Evolutionary conservation across 75 land plant genomes (phyloP).

Genomic region (Gnetum montanum): DNA sequence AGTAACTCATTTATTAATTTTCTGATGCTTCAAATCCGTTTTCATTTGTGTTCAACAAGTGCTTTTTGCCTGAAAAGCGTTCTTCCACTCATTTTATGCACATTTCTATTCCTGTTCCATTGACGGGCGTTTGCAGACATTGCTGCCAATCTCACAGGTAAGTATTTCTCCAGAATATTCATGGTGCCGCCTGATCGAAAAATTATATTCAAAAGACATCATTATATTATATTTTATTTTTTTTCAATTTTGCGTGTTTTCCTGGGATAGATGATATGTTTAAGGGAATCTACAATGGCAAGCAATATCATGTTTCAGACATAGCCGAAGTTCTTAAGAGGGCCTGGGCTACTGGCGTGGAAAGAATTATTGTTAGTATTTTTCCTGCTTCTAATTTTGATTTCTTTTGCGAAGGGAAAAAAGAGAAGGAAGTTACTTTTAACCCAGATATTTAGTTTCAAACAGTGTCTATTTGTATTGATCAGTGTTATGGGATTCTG

Average conservation of each 20-base stretch:
- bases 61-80: neutral
- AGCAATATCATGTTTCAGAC: constrained; percentile 68
- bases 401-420: neutral
- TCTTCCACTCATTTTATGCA: neutral
- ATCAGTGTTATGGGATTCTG: constrained; percentile 8
- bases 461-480: too few species aligned
- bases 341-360: constrained; percentile 89
- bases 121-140: constrained; percentile 14
- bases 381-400: neutral
- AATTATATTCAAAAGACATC: too few species aligned
- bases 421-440: neutral
- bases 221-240: neutral
- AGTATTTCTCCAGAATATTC: constrained; percentile 9
- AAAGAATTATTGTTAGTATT: constrained; percentile 72
- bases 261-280: constrained; percentile 77
- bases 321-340: constrained; percentile 59
- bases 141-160: constrained; percentile 68
- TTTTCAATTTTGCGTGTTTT: neutral
- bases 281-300: constrained; percentile 85
- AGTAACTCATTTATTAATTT: neutral
- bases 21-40: neutral
- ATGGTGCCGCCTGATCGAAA: too few species aligned
- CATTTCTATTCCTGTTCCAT: neutral
- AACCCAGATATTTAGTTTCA: neutral
- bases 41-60: neutral